Percentiles rank a stretch among this genome's conserved stretches.
phyloP scores from a whole-genome alignment of 495 filamentous ascomycete species.

The Trichoderma parareesei region DNA sequence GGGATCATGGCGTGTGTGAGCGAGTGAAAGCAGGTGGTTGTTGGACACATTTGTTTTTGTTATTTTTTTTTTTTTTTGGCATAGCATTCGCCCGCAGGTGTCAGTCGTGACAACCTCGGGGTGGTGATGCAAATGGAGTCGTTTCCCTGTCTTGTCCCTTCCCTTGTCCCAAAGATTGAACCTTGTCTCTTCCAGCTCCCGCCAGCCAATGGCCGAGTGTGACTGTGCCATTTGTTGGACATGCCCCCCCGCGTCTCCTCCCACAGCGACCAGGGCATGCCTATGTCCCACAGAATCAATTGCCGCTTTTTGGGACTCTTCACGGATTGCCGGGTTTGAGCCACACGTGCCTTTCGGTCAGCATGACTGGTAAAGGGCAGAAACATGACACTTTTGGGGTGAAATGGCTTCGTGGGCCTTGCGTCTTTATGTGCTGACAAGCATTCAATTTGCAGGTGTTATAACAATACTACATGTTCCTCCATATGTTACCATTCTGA shows the following conservation, averaged over 20 bases:
- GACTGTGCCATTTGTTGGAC: background rate
- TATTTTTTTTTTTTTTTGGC: no score
- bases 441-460: no score
- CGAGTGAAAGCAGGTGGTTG: no score
- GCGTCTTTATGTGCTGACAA: no score
- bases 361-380: background rate
- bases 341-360: background rate
- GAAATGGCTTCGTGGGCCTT: background rate
- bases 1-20: no score
- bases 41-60: no score
- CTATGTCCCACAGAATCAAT: background rate
- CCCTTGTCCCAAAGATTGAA: no score
- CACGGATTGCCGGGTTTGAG: background rate
- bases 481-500: no score
- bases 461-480: no score
- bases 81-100: background rate
- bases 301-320: background rate
- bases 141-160: no score
- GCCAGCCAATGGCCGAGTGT: background rate
- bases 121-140: no score
- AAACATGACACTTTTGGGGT: background rate
- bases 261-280: background rate
- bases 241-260: background rate
- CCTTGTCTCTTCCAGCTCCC: background rate
- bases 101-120: background rate